phyloP scores from a whole-genome alignment of 345 rosid species.

The Firmiana major region DNA sequence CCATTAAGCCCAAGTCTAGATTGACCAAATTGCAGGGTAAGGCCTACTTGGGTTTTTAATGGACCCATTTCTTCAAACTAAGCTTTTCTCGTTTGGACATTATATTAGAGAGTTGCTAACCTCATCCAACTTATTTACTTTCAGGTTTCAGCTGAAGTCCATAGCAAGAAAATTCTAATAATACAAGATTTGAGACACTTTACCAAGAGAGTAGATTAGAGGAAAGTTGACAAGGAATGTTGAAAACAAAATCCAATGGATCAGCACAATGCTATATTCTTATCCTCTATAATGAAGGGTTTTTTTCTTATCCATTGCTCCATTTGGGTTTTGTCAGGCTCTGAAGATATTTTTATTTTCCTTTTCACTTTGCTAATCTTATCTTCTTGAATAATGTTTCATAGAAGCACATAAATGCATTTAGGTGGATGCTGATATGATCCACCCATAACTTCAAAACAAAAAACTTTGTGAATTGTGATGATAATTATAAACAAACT shows the following conservation, averaged over 20 bases:
- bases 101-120: neutral
- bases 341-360: neutral
- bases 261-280: neutral
- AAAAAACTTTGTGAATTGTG: neutral
- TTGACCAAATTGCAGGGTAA: neutral
- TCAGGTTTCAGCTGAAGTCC: no score
- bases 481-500: neutral
- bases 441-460: slow-evolving; percentile 17
- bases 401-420: slow-evolving; percentile 22
- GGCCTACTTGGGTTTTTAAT: neutral
- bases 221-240: neutral
- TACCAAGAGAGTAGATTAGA: neutral
- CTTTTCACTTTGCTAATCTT: neutral
- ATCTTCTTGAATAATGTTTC: slow-evolving; percentile 18
- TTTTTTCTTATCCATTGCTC: neutral
- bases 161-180: neutral
- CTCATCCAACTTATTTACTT: neutral
- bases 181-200: neutral
- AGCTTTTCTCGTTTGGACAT: neutral
- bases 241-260: neutral
- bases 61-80: neutral
- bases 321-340: neutral
- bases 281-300: neutral
- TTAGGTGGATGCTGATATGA: slow-evolving; percentile 26
- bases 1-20: neutral